Evolutionary conservation across 148 eudicot species (phyloP).

Genomic region (Fagopyrum homotropicum): DNA sequence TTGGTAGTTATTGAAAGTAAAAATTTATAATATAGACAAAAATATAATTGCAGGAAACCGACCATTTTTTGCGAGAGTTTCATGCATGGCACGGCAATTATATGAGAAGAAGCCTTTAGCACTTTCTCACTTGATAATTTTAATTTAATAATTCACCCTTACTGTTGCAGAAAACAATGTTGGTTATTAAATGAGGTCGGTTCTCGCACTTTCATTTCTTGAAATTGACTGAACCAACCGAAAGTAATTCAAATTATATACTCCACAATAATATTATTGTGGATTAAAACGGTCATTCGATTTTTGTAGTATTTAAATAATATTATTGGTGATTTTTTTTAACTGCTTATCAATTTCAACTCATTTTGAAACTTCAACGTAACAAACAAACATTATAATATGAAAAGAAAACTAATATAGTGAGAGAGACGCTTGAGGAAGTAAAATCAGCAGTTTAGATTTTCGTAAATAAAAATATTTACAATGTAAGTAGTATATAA

Average conservation of each 20-base stretch:
- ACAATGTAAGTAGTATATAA: too few species aligned
- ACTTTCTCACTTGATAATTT: background rate
- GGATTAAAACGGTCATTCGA: too few species aligned
- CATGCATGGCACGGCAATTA: slow-evolving; percentile 10
- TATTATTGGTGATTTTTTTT: too few species aligned
- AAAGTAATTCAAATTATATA: background rate
- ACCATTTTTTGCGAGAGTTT: background rate
- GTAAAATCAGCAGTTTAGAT: too few species aligned
- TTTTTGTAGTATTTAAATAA: too few species aligned
- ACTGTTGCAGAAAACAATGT: background rate
- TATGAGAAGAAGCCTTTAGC: slow-evolving; percentile 7
- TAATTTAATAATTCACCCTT: background rate
- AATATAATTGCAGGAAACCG: background rate
- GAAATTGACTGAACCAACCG: background rate
- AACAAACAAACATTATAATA: too few species aligned
- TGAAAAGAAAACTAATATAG: too few species aligned
- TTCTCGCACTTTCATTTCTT: background rate
- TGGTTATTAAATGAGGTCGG: slow-evolving; percentile 7
- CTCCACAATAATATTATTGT: too few species aligned
- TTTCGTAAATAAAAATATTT: too few species aligned
- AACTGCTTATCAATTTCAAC: too few species aligned
- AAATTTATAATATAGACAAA: background rate
- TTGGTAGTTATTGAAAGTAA: background rate
- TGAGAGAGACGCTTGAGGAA: too few species aligned
- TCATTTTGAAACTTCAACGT: too few species aligned